A percentile compares a stretch with the other conserved stretches of the same genome.
These are phyloP conservation scores for Gonium pectorale DNA, from an alignment of 139 green algal genomes.

Conservation along the genomic window DNA sequence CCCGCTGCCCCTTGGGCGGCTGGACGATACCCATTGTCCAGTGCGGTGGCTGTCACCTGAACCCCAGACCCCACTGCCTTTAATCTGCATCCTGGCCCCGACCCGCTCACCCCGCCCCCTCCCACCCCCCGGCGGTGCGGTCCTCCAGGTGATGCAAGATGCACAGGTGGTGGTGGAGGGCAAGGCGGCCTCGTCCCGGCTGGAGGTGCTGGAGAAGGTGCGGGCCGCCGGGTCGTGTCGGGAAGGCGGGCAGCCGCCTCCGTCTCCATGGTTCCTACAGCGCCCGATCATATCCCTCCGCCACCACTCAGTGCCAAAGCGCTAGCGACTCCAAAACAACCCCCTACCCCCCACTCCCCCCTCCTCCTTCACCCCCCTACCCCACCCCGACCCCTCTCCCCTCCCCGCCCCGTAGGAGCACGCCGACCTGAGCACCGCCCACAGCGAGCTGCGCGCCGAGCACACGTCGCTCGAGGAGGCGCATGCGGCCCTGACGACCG, in stretches of 20 bases:
- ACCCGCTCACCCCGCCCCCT: neutral
- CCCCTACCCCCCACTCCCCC: too few species aligned
- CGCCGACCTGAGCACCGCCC: neutral
- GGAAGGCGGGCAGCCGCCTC: neutral
- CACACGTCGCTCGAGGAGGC: neutral
- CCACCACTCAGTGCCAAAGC: too few species aligned
- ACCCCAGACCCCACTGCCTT: too few species aligned
- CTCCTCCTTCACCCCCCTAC: too few species aligned
- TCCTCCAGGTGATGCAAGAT: slow-evolving; percentile 23
- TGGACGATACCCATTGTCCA: too few species aligned
- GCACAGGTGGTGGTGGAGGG: neutral
- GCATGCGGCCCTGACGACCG: neutral
- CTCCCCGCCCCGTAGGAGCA: slow-evolving; percentile 16
- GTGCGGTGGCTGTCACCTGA: too few species aligned
- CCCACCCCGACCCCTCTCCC: neutral
- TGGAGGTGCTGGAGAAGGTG: slow-evolving; percentile 36
- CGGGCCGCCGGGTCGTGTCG: neutral
- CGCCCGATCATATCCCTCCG: too few species aligned
- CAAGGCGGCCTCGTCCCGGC: neutral
- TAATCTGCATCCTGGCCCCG: too few species aligned
- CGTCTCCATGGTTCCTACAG: too few species aligned
- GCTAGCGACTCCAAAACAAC: too few species aligned
- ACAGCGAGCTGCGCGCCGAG: neutral
- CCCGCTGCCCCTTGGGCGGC: too few species aligned
- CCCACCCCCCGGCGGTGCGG: neutral